A percentile compares a stretch with the other conserved stretches of the same genome.
phyloP scores from a whole-genome alignment of 805 yeast genomes.

The Yarrowia phangngaensis region DNA sequence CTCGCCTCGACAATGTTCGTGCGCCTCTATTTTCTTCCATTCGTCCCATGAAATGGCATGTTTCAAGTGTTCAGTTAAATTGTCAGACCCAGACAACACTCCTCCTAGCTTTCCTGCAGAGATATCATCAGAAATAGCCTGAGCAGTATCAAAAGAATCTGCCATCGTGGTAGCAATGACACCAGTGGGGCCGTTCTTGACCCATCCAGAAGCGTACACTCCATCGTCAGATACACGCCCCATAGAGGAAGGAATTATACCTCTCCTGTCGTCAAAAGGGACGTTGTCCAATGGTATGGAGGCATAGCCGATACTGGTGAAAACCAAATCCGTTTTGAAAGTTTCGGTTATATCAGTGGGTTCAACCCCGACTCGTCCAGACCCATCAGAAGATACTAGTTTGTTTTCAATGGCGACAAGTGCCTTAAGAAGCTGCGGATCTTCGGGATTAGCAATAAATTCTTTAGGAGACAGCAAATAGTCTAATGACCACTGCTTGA shows the following conservation, averaged over 20 bases:
- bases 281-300: conserved; percentile 57
- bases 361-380: conserved; percentile 36
- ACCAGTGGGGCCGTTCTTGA: conserved; percentile 79
- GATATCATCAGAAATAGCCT: conserved; percentile 56
- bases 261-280: conserved; percentile 46
- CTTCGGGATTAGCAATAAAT: conserved; percentile 41
- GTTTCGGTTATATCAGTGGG: conserved; percentile 28
- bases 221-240: conserved; percentile 50
- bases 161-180: conserved; percentile 88
- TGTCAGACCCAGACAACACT: conserved; percentile 39
- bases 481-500: conserved; percentile 59
- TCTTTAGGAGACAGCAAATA: conserved; percentile 65
- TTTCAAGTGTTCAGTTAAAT: conserved; percentile 33
- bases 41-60: conserved; percentile 55
- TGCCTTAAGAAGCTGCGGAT: conserved; percentile 43
- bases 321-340: conserved; percentile 57
- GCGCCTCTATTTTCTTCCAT: conserved; percentile 57
- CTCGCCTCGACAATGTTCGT: conserved; percentile 52
- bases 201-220: conserved; percentile 87
- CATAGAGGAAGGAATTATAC: conserved; percentile 46
- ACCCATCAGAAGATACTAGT: conserved; percentile 43
- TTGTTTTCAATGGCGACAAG: conserved; percentile 51
- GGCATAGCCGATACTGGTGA: conserved; percentile 79
- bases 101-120: conserved; percentile 35
- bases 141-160: conserved; percentile 75